A percentile compares a stretch with the other conserved stretches of the same genome.
Conservation (phyloP, 2,329 filamentous ascomycete genomes). For the Trichoderma guizhouense region DNA sequence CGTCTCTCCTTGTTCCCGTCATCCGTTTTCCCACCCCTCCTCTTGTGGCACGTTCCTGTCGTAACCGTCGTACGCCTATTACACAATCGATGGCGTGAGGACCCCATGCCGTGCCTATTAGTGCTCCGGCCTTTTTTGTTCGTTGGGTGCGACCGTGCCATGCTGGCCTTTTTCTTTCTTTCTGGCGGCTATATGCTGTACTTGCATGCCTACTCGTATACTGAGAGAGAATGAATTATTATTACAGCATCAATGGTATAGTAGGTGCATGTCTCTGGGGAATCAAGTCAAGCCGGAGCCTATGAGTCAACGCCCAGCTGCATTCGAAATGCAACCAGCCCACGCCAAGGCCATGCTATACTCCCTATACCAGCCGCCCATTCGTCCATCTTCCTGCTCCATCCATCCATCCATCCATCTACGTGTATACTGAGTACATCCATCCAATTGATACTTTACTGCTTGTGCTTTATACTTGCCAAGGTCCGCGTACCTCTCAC, state of each 20-base stretch:
- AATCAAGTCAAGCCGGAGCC: neutral
- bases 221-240: neutral
- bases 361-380: neutral
- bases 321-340: conserved; percentile 7
- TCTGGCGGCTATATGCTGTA: neutral
- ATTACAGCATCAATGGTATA: neutral
- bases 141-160: neutral
- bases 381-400: neutral
- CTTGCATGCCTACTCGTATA: too few relatives aligned
- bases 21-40: conserved; percentile 4
- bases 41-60: conserved; percentile 17
- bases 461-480: neutral
- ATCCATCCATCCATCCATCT: neutral
- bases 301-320: conserved; percentile 4
- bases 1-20: neutral
- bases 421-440: too few relatives aligned
- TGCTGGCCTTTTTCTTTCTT: neutral
- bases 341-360: conserved; percentile 5
- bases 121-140: neutral
- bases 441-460: neutral
- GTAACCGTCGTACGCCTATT: conserved; percentile 18
- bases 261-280: neutral
- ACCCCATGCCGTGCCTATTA: conserved; percentile 7
- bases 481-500: neutral
- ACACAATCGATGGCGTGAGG: conserved; percentile 20